Evolutionary conservation across 108 stramenopile genomes (phyloP), one percentile per base, ranked within the genome.

Genomic region (Skeletonema costatum): DNA sequence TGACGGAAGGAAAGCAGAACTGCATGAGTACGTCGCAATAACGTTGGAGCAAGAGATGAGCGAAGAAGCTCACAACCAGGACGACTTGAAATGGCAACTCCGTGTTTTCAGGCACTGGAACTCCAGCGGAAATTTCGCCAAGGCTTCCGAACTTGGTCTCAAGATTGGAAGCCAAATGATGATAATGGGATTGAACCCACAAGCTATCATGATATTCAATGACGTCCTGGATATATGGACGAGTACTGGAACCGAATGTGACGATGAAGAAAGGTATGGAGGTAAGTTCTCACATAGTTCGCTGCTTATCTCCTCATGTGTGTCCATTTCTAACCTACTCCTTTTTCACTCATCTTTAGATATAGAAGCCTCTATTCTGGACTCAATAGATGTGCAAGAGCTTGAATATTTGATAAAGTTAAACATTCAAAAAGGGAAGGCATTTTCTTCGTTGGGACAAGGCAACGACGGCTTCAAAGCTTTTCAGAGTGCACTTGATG

Each of bases 61-160:
- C 10, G 41, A 31, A 30, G 82, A 70, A 38, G 32, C 70, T 31
- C 64, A 81, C 8, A n/a, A 60, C 3, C 58, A 60, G 56, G 64
- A 70, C 60, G 88, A 93, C 56, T 81, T 80, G 42, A 64, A 77
- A 58, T 64, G 67, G n/a, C 75, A 85, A 31, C 65, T 76, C 11
- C 76, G 77, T 32, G 65, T 93, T 4, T 86, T 90, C 30, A 53
- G 65, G 14, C 92, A 93, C 66, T 88, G 88, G 87, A 88, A 82
- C 29, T 50, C 66, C 11, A 79, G 84, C 59, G 81, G 77, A 11
- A 75, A 85, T 65, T 78, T 76, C 46, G 35, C 39, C 2, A 87
- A 89, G 59, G 76, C 87, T 46, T 50, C 88, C 19, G 64, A 76
- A 5, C 64, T 86, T 46, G 88, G 88, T 19, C 68, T 93, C 29